Conservation (phyloP, 192 early-diverging fungal species). For the Diversispora eburnea region DNA sequence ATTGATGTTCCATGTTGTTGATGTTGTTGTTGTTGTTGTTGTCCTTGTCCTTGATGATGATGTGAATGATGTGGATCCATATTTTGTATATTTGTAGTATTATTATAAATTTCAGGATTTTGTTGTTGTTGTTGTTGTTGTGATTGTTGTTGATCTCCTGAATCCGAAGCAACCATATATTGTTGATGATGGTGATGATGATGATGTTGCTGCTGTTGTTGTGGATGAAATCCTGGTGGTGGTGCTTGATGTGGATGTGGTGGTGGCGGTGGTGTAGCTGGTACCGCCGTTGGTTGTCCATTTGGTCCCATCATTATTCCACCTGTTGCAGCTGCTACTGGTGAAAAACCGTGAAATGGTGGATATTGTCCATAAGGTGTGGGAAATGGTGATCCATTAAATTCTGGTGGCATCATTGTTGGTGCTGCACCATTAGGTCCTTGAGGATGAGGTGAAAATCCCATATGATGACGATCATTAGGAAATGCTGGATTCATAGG, state of each 20-base stretch:
- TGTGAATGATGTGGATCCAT: slow-evolving; percentile 6
- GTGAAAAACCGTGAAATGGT: slow-evolving; percentile 15
- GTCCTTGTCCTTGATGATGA: too few relatives aligned
- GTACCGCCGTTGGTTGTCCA: neutral
- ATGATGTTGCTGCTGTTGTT: neutral
- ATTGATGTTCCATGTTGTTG: too few relatives aligned
- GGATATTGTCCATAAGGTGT: slow-evolving; percentile 12
- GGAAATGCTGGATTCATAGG: slow-evolving; percentile 25
- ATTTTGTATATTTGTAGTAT: neutral
- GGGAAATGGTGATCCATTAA: slow-evolving; percentile 21
- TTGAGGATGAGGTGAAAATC: slow-evolving; percentile 7
- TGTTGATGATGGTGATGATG: slow-evolving; percentile 22
- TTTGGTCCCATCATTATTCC: slow-evolving; percentile 1
- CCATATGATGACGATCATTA: slow-evolving; percentile 22
- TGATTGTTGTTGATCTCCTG: too few relatives aligned
- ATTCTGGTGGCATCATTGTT: slow-evolving; percentile 26
- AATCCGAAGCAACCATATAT: slow-evolving; percentile 33
- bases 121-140: too few relatives aligned
- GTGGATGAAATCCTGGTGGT: neutral
- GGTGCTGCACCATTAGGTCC: slow-evolving; percentile 6
- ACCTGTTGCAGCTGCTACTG: neutral
- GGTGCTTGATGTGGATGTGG: slow-evolving; percentile 11
- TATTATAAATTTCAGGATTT: slow-evolving; percentile 38
- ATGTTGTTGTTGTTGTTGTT: too few relatives aligned
- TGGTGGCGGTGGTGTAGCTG: slow-evolving; percentile 17